A percentile compares a stretch with the other conserved stretches of the same genome.
Conservation (phyloP, 2,329 filamentous ascomycete species). For the Colletotrichum spinosum region DNA sequence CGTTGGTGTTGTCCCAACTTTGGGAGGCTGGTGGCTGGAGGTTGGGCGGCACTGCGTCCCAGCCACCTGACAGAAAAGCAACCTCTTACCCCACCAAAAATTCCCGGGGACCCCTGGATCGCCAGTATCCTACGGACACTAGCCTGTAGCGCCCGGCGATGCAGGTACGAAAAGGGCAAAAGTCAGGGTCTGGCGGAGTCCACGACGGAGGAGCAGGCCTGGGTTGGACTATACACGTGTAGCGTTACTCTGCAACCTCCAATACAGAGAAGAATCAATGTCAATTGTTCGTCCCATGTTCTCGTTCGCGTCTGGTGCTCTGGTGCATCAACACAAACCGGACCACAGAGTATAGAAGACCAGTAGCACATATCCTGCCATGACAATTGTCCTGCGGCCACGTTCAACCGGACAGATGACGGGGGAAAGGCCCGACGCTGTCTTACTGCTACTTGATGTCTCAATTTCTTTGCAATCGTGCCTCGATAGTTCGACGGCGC, state of each 20-base stretch:
- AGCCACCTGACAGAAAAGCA: conserved; percentile 25
- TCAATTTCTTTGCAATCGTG: too few relatives aligned
- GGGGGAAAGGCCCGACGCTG: too few relatives aligned
- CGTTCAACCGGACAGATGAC: neutral
- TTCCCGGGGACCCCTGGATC: conserved; percentile 5
- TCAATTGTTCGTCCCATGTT: conserved; percentile 12
- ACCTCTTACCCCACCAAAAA: neutral
- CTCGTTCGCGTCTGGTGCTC: neutral
- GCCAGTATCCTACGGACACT: conserved; percentile 13
- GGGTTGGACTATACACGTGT: too few relatives aligned
- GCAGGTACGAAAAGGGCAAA: conserved; percentile 28
- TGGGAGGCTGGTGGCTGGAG: conserved; percentile 29
- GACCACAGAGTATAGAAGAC: neutral
- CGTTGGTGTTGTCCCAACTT: neutral
- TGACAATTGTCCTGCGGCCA: conserved; percentile 32
- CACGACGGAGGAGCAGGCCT: conserved; percentile 1
- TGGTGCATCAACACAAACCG: neutral
- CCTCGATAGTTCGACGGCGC: too few relatives aligned
- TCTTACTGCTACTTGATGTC: too few relatives aligned
- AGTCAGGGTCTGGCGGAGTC: conserved; percentile 3
- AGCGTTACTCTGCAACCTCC: too few relatives aligned
- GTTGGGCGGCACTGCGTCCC: conserved; percentile 31
- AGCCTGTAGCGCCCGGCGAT: conserved; percentile 30
- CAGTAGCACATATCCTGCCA: conserved; percentile 27
- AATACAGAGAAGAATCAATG: too few relatives aligned